Percentiles rank a stretch among this genome's conserved stretches.
Conservation (phyloP, 2,329 filamentous ascomycete species). For the Tolypocladium tropicale region DNA sequence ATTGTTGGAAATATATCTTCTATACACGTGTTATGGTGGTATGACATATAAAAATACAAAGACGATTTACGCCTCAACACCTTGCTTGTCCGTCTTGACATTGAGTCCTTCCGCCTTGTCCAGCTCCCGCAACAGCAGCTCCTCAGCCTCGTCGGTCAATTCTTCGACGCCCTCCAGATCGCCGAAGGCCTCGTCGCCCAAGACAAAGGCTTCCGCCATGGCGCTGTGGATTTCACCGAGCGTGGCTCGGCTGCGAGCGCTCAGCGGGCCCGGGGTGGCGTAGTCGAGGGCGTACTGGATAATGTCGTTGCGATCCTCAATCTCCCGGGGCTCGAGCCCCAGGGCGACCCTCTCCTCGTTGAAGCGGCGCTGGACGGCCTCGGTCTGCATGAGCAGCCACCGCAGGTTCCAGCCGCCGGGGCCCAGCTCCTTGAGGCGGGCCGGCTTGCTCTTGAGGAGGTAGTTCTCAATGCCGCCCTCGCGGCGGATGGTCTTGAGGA, state of each 20-base stretch:
- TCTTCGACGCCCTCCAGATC: slow-evolving; percentile 28
- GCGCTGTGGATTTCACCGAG: slow-evolving; percentile 28
- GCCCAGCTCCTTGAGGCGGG: slow-evolving; percentile 75
- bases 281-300: slow-evolving; percentile 30
- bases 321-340: slow-evolving; percentile 41
- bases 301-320: slow-evolving; percentile 25
- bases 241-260: slow-evolving; percentile 22
- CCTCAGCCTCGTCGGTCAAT: slow-evolving; percentile 27
- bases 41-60: neutral
- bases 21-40: neutral
- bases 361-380: slow-evolving; percentile 54
- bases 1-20: neutral
- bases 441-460: slow-evolving; percentile 68
- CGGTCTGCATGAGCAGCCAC: slow-evolving; percentile 80
- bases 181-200: slow-evolving; percentile 29
- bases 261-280: slow-evolving; percentile 29
- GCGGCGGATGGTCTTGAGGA: slow-evolving; percentile 68
- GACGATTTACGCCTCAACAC: neutral
- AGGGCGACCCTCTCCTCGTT: slow-evolving; percentile 52
- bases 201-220: slow-evolving; percentile 33
- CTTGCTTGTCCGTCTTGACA: slow-evolving; percentile 4
- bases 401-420: slow-evolving; percentile 83
- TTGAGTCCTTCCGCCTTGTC: slow-evolving; percentile 17
- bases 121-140: slow-evolving; percentile 17
- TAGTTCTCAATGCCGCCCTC: slow-evolving; percentile 88